Evolutionary conservation across 2,329 filamentous ascomycete species (phyloP).

Genomic region (Aspergillus hiratsukae): DNA sequence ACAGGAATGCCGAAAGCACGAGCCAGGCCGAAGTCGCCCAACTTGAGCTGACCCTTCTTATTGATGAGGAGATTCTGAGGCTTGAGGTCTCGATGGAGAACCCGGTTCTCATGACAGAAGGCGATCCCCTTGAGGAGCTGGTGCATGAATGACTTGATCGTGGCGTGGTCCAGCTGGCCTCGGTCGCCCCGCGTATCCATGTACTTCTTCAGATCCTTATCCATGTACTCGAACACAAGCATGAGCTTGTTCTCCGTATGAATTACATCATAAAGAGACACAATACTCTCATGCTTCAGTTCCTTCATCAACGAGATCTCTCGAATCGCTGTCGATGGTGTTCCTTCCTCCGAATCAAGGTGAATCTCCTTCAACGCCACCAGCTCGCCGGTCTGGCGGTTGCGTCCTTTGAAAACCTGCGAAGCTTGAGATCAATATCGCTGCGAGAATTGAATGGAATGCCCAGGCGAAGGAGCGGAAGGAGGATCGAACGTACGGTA

Average conservation of each 20-base stretch:
- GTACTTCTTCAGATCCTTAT: conserved; percentile 96
- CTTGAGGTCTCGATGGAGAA: conserved; percentile 92
- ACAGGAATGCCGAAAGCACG: conserved; percentile 95
- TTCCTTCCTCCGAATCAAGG: conserved; percentile 96
- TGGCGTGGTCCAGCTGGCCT: conserved; percentile 79
- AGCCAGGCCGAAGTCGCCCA: conserved; percentile 91
- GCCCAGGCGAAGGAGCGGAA: conserved; percentile 1
- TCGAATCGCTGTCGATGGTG: conserved; percentile 92
- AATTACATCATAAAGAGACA: conserved; percentile 95
- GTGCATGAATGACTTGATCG: conserved; percentile 99
- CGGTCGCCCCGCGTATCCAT: conserved; percentile 93
- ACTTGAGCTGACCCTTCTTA: conserved; percentile 80
- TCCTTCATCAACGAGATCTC: conserved; percentile 99
- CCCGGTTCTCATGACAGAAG: conserved; percentile 96
- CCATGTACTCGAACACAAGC: conserved; percentile 99
- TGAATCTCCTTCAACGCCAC: conserved; percentile 98
- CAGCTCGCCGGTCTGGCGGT: conserved; percentile 92
- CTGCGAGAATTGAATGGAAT: not conserved
- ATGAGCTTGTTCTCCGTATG: conserved; percentile 99
- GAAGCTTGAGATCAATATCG: conserved; percentile 16
- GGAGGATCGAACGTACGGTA: conserved; percentile 59
- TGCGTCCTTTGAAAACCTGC: conserved; percentile 96
- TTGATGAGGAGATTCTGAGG: conserved; percentile 97
- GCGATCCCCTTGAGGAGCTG: conserved; percentile 93
- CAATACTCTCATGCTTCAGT: conserved; percentile 97